Base-by-base conservation (phyloP, 306 rosid species). In the Cotoneaster glaucophyllus region DNA sequence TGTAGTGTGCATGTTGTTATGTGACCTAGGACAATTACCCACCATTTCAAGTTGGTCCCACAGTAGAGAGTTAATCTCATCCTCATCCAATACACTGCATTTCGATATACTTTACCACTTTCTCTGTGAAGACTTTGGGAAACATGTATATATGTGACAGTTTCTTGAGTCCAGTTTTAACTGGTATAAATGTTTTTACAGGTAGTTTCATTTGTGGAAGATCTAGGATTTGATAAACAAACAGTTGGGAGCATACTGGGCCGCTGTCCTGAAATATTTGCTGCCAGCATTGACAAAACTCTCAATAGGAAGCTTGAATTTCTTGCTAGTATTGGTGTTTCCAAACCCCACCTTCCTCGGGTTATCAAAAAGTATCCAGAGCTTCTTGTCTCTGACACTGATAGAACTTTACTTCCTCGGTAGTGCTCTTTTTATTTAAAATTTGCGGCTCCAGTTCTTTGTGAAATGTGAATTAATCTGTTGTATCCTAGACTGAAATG, bases 201-300 rank as follows among this genome's bases (percentile, higher is more conserved):
- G 98, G 88, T 91, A 61, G 80, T 91, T 78, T 76, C 88, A 44
- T 84, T 87, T 79, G 86, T 94, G 79, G 88, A 90, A 88, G 87
- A 81, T 74, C 63, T 87, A 58, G 95, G 90, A 75, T 78, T 90
- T 70, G 92, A 91, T 78, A 80, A 77, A 86, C 90, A 88, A 85
- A 75, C 81, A 34, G 77, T 84, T 22, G 95, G 90, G 24, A 87
- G 69, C 78, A 81, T 90, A 79, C 80, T 94, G 69, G 80, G 79
- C 64, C 96, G 96, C 48, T 90, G 97, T 74, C 98, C 98, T 54
- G 93, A 94, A 85, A 79, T 90, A 80, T 94, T 88, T 81, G 89
- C 92, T 31, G 76, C 90, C 77, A 90, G 90, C 87, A 84, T 89
- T 44, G 79, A 72, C 74, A 86, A 81, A 77, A 92, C 97, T 45